These are phyloP conservation scores for Melampsora larici-populina DNA, from an alignment of 1,284 basidiomycete genomes.

Conservation along the genomic window DNA sequence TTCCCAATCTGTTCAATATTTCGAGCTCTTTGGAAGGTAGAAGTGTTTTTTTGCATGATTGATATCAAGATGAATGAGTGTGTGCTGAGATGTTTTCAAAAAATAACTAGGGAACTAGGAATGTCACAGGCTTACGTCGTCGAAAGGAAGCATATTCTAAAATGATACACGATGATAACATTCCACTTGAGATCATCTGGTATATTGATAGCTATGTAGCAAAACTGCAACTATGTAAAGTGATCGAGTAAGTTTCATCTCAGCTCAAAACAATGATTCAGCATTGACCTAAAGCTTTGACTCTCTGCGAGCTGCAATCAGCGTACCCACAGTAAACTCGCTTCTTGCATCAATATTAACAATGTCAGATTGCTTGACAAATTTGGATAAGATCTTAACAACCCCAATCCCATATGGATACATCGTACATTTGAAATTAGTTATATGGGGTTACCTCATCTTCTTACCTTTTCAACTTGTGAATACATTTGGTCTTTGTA, in stretches of 20 bases:
- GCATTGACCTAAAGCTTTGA: neutral
- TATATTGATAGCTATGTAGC: conserved; percentile 25
- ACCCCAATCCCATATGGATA: conserved; percentile 37
- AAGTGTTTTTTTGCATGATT: too few relatives aligned
- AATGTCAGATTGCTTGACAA: conserved; percentile 23
- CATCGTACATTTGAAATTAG: conserved; percentile 30
- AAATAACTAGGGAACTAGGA: conserved; percentile 9
- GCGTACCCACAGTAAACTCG: conserved; percentile 25
- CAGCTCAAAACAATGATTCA: neutral
- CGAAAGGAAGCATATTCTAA: conserved; percentile 7
- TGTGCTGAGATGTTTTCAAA: too few relatives aligned
- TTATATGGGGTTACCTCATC: conserved; percentile 37
- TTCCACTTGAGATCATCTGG: conserved; percentile 31
- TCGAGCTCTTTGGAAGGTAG: conserved; percentile 20
- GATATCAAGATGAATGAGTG: too few relatives aligned
- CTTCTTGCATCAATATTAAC: neutral
- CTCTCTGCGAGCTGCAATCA: neutral
- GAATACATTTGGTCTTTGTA: conserved; percentile 17
- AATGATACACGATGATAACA: conserved; percentile 22
- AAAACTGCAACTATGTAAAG: conserved; percentile 8
- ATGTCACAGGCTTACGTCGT: conserved; percentile 2
- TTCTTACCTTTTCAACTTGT: conserved; percentile 37
- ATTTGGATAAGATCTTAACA: conserved; percentile 27
- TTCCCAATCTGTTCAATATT: conserved; percentile 8
- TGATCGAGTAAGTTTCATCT: conserved; percentile 15